Evolutionary conservation across 2,329 filamentous ascomycete species (phyloP), one percentile per base, ranked within the genome.

Genomic region (Pezicula radicicola): DNA sequence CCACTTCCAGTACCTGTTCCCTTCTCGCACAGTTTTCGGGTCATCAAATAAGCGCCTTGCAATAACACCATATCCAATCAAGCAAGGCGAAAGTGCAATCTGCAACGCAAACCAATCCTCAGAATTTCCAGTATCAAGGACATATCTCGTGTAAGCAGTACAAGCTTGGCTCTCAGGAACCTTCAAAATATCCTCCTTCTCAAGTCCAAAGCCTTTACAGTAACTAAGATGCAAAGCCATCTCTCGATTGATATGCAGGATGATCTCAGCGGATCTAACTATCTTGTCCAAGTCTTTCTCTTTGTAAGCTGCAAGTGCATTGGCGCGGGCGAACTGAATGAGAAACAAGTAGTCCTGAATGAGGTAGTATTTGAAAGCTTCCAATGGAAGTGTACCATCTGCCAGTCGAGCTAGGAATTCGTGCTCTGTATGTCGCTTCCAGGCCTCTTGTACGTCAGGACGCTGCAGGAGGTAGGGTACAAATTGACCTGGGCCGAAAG

Each of bases 61-160:
- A 51, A 93, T 87, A 51, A 81, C 81, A 10, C 86, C 86, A 67
- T 97, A 96, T 39, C 92, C 92, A n/a, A 96, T 78, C 30, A 95
- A 75, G 66, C 92, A 96, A 0, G 92, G 91, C 7, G 91, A 83
- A 47, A 96, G 76, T 4, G 89, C 86, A 55, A 96, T 75, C 63
- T 96, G 90, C 10, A 96, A 78, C 4, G 84, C 91, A 37, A 96
- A 76, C 84, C 86, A 93, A 72, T 96, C 91, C 63, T 92, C 84
- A 3, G 87, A 90, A 60, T 89, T 83, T 5, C 91, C 92, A n/a
- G 95, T 78, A 63, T 96, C 92, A 51, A 96, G 82, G 28, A 96
- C 85, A 21, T 60, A 61, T 59, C 68, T 72, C 21, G 86, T 90
- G 67, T 93, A 93, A 35, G 89, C 88, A 8, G 84, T 88, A 63